These are phyloP conservation scores for Mycogone perniciosa DNA, from an alignment of 2,329 filamentous ascomycete species.

Conservation along the genomic window DNA sequence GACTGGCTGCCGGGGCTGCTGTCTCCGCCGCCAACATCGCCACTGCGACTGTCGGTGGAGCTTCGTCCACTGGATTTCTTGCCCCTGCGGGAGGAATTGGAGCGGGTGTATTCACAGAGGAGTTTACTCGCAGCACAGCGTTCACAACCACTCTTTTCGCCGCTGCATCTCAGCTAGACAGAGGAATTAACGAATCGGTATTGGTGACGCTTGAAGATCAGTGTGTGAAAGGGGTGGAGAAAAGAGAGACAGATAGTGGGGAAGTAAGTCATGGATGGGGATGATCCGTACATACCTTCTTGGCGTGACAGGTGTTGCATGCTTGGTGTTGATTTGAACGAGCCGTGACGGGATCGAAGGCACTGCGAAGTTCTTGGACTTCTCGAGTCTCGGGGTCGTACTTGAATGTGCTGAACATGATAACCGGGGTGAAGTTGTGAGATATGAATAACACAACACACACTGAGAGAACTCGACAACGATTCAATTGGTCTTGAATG, in stretches of 20 bases:
- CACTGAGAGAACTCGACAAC: too few relatives aligned
- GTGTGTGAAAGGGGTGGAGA: neutral
- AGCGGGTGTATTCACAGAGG: conserved; percentile 31
- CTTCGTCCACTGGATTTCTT: conserved; percentile 21
- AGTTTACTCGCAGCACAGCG: conserved; percentile 26
- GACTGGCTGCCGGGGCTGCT: conserved; percentile 8
- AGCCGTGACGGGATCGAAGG: conserved; percentile 32
- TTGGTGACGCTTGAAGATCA: neutral
- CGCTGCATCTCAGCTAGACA: conserved; percentile 31
- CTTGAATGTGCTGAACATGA: conserved; percentile 34
- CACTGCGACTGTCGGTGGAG: conserved; percentile 11
- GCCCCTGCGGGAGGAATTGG: conserved; percentile 25
- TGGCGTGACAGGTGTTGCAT: conserved; percentile 33
- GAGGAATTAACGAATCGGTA: conserved; percentile 8
- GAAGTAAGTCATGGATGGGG: neutral
- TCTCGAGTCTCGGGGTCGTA: conserved; percentile 33
- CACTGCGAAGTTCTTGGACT: conserved; percentile 31
- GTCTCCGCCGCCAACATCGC: conserved; percentile 5
- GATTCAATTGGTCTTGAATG: too few relatives aligned
- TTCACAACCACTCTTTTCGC: conserved; percentile 32
- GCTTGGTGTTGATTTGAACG: conserved; percentile 34
- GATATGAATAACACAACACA: too few relatives aligned
- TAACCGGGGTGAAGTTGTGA: too few relatives aligned
- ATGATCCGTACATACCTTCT: conserved; percentile 25
- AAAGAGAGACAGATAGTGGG: neutral